Evolutionary conservation across 768 basidiomycete species (phyloP), one percentile per base, ranked within the genome.

Genomic region (Fomitopsis pulvina): DNA sequence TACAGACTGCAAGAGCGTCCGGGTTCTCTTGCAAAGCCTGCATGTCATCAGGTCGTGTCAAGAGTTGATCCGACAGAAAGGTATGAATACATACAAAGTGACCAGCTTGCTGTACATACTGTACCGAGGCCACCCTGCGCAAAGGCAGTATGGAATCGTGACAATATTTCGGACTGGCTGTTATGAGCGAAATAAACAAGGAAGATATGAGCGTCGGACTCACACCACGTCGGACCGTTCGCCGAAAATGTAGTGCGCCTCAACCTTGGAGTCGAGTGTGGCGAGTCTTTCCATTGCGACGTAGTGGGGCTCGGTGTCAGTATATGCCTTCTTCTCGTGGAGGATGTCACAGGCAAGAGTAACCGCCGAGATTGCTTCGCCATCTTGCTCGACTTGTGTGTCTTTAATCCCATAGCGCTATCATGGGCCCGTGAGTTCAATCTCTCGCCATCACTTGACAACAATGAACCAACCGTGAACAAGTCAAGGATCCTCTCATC

Each of bases 401-500:
- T 30, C 29, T 14, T 30, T 30, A 14, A 30, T 7, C 8, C 29
- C 29, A 30, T 30, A 14, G 29, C 29, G 29, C 29, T 30, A 14
- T 14, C 29, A 14, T 30, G 29, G 8, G 14, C n/a, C n/a, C n/a
- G n/a, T n/a, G n/a, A n/a, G n/a, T n/a, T n/a, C n/a, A n/a, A n/a
- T n/a, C n/a, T n/a, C n/a, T n/a, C n/a, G n/a, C n/a, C n/a, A n/a
- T n/a, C n/a, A n/a, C n/a, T 30, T 30, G 29, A 8, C 29, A 30
- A 30, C 29, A 30, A 30, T 7, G 14, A 30, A 45, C 52, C n/a
- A 12, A 53, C 52, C 6, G 51, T 34, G 37, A 48, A 51, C 9
- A 56, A 48, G 21, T 56, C 46, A 11, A 46, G 48, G 21, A 50
- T 51, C 12, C 55, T 48, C n/a, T 45, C 21, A 43, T 50, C 42